phyloP scores from a whole-genome alignment of 306 rosid species.

The Lathyrus oleraceus region DNA sequence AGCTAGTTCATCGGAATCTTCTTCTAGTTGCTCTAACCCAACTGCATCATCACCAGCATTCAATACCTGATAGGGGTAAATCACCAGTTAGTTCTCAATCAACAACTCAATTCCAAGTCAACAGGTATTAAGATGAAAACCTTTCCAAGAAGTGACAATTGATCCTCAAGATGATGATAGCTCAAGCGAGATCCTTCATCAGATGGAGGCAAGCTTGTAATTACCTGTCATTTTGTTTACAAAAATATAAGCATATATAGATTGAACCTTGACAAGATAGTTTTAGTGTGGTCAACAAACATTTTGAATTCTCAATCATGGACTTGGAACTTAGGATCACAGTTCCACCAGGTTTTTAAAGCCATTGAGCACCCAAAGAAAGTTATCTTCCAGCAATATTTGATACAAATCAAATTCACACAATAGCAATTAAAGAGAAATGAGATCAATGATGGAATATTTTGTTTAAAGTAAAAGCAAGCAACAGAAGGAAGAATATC shows the following conservation, averaged over 20 bases:
- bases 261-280: conserved; percentile 22
- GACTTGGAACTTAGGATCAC: not conserved
- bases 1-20: conserved; percentile 86
- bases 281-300: conserved; percentile 10
- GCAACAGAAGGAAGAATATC: not conserved
- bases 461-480: not conserved
- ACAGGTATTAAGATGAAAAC: conserved; percentile 42
- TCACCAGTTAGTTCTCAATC: conserved; percentile 27
- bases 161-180: conserved; percentile 76
- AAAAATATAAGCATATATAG: conserved; percentile 9
- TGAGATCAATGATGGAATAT: not conserved
- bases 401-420: not conserved
- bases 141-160: conserved; percentile 84
- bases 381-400: conserved; percentile 5
- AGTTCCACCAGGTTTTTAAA: conserved; percentile 4
- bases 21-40: conserved; percentile 90
- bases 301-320: conserved; percentile 29
- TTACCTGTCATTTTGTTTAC: too few species aligned
- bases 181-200: conserved; percentile 75
- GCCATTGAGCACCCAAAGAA: conserved; percentile 7
- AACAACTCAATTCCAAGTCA: conserved; percentile 18
- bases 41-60: conserved; percentile 88
- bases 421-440: not conserved
- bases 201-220: conserved; percentile 92
- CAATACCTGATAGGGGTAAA: conserved; percentile 58